Evolutionary conservation across 2,329 filamentous ascomycete genomes (phyloP), one percentile per base, ranked within the genome.

Genomic region (Colletotrichum euphorbiae): DNA sequence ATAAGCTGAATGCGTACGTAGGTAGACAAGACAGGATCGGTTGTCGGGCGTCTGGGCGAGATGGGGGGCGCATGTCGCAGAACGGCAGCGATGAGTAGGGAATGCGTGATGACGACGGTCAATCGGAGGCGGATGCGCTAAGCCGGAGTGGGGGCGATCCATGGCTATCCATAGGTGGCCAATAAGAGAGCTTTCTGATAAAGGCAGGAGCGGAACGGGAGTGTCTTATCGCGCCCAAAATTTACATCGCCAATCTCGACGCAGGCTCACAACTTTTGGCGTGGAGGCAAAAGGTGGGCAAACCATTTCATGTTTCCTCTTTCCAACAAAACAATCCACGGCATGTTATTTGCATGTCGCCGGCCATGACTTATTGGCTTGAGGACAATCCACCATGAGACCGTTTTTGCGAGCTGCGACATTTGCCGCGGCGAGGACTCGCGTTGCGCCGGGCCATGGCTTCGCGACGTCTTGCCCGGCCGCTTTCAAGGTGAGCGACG

Each of bases 71-170:
- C 66, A 45, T 66, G 61, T 66, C 66, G 61, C 66, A 66, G 61
- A 46, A 63, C 11, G 21, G 60, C 17, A 24, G 28, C 40, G 46
- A 15, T 36, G 45, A 19, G 15, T 46, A 59, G 36, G 31, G 64
- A 64, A 69, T 52, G 68, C 68, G 59, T 60, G 64, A 70, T 70
- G 64, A 70, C 68, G 68, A 69, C 50, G 59, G 51, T 45, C 61
- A 60, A 63, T 57, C 64, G 64, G 64, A 60, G 64, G 12, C 64
- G 42, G 54, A 51, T 43, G 55, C 67, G 58, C 68, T 70, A 69
- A 54, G 38, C 50, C 56, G 59, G 43, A 69, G 66, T 65, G 66
- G 66, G 43, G 54, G 46, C 31, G 42, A 1, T 33, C 40, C 52
- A 36, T 12, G 19, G 19, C 8, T 21, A 38, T 21, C 17, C 1